Base-by-base conservation (phyloP, 306 rosid genomes). In the Glycyrrhiza uralensis region DNA sequence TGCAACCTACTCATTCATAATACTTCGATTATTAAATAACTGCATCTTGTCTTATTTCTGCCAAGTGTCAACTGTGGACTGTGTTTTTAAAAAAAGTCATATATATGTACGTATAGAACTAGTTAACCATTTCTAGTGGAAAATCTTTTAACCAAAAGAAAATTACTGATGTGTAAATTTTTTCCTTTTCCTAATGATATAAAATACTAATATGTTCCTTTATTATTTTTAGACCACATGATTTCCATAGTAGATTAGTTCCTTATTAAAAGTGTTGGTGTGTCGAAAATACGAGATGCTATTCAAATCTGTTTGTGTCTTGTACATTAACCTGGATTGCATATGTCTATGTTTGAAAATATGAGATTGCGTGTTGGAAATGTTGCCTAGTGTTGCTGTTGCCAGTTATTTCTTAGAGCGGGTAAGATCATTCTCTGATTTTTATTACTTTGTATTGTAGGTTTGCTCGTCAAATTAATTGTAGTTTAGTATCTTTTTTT, bases 221-320 rank as follows among this genome's bases (percentile, higher is more conserved):
- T 12, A 17, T 70, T 69, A 51, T 71, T 70, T n/a, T 41, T 57
- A 45, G 67, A 42, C 28, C 10, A 8, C 45, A 19, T 71, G 66
- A 56, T 30, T 41, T 10, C 30, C 10, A 19, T 57, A 6, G 65
- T 24, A 44, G 45, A 28, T 42, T 26, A 55, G 28, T 39, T 41
- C 23, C 66, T 56, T 55, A 12, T 56, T 22, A 26, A 23, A 30
- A 19, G 49, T 72, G 15, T 72, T 19, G 49, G 46, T 59, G 11
- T 45, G 15, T 57, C 42, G 76, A 28, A 71, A 71, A 18, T 70
- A 18, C 19, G 47, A 29, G 28, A 39, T 38, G 65, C 42, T 56
- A 15, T 70, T 55, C 55, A 71, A 5, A 55, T 55, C 39, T 14
- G 28, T 71, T 38, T 70, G 36, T 15, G 36, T 39, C 65, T 54